Base-by-base conservation (phyloP, 768 basidiomycete species). In the Paxillus involutus region DNA sequence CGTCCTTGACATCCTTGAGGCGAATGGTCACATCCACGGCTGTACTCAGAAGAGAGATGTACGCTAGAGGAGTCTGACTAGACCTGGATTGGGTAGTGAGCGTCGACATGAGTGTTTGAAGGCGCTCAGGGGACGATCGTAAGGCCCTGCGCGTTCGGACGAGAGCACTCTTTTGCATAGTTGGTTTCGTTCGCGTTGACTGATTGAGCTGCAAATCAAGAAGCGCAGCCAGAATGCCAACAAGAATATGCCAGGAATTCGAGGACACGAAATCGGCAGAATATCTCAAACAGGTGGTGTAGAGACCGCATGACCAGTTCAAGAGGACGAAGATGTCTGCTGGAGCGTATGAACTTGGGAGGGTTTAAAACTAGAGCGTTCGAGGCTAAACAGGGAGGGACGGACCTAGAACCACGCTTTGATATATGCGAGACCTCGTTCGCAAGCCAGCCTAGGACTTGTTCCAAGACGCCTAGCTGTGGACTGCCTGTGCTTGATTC, bases 371-470 rank as follows among this genome's bases (percentile, higher is more conserved):
- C 30, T 37, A 24, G 40, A 19, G 47, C 6, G 12, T 19, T 37
- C 49, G 43, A 36, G 13, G 44, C 24, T 17, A 41, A 3, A 26
- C 21, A 47, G 21, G n/a, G 46, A 50, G 47, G 58, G 47, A 70
- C 82, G 61, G 55, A 91, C 89, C 81, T 82, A 59, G 82, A 69
- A 8, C 77, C 72, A 35, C 76, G 75, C 61, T 81, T 86, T 3
- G 80, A 71, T 17, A 87, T 74, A 44, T 76, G 79, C 4, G 77
- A 76, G 1, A 84, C 82, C 65, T 96, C 91, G 43, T 77, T 76
- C 6, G 81, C 76, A 8, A 91, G 72, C 91, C 91, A 95, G 41
- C 81, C 88, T 35, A 92, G 68, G 14, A 94, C 79, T 61, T 87
- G 81, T 61, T 91, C 86, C 17, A 81, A 68, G 3, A 89, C 78